Base-by-base conservation (phyloP, 208 protist species). In the Balamuthia mandrillaris region DNA sequence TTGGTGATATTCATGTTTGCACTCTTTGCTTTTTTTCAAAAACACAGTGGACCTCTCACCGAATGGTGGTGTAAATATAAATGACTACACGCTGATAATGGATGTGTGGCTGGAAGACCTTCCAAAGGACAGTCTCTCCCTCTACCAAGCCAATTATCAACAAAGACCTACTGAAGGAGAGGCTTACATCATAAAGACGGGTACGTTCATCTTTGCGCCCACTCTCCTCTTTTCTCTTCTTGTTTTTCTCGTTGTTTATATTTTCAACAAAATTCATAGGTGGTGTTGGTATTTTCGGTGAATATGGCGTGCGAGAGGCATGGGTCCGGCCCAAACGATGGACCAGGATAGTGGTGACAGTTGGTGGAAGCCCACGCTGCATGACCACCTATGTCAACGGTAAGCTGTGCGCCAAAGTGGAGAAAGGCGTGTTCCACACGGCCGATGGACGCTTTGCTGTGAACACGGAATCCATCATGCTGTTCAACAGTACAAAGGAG, bases 381-480 rank as follows among this genome's bases (percentile, higher is more conserved):
- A 83, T 83, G 77, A 68, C 58, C 6, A 83, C 77, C 33, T 83
- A 68, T 12, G 77, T 83, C 16, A 83, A 83, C 27, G 77, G 77
- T 39, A 83, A 83, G 77, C 54, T 83, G 18, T 83, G 77, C 58
- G 54, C 41, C 35, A 83, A 49, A n/a, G 68, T 83, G 29, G 68
- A 83, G 54, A 83, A 83, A 39, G 77, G 77, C 31, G 77, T 83
- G 14, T 83, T 83, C 58, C 77, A 83, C 29, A 83, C 77, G 41
- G 54, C 77, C 2, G 77, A 83, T 68, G 77, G 77, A 33, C 51
- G 77, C 35, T 83, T 83, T 52, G 77, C 77, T 24, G 77, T 83
- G 41, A 68, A 49, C 31, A 63, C 77, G n/a, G 77, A 83, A 21
- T 41, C 58, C 54, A 83, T 83, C 77, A 58, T 83, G 27, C 77